Evolutionary conservation across 345 rosid species (phyloP), one percentile per base, ranked within the genome.

Genomic region (Camelina neglecta): DNA sequence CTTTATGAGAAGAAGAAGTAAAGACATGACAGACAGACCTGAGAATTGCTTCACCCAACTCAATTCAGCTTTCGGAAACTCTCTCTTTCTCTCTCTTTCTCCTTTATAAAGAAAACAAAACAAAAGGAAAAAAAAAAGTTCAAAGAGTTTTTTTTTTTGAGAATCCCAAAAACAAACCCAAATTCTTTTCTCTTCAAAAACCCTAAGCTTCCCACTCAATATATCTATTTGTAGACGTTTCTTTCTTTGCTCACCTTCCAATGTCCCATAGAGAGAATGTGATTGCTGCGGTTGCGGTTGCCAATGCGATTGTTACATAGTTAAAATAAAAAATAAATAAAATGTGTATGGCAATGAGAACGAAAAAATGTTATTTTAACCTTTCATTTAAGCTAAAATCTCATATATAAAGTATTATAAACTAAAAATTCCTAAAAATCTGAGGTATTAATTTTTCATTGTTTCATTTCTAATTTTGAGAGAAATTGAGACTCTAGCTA

Each of bases 11-110:
- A 47, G 72, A 71, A 61, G 69, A 83, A 51, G 73, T 71, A 74
- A 72, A 59, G 81, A 72, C 77, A 78, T 71, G 75, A 61, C 85
- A 78, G 75, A 80, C 88, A 69, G 81, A 87, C 89, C 92, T 88
- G 85, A 73, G 20, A 78, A 67, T 78, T 44, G 77, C 81, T 69
- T 77, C 82, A 81, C 73, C 81, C 79, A 79, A 63, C 79, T 84
- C 86, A 82, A 74, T 85, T 83, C 86, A 88, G 90, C 92, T 90
- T 90, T 86, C 90, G 89, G 89, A 85, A 87, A 91, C 68, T 75
- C 73, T 75, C 66, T 69, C 9, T 68, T 15, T 74, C 21, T 74
- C 59, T 75, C 7, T 68, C 31, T 74, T 20, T 74, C 59, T 75
- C 61, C 70, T 60, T 75, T 75, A 59, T 59, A 75, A 75, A 66